Base-by-base conservation (phyloP, 2,329 filamentous ascomycete genomes). In the Talaromyces funiculosus region DNA sequence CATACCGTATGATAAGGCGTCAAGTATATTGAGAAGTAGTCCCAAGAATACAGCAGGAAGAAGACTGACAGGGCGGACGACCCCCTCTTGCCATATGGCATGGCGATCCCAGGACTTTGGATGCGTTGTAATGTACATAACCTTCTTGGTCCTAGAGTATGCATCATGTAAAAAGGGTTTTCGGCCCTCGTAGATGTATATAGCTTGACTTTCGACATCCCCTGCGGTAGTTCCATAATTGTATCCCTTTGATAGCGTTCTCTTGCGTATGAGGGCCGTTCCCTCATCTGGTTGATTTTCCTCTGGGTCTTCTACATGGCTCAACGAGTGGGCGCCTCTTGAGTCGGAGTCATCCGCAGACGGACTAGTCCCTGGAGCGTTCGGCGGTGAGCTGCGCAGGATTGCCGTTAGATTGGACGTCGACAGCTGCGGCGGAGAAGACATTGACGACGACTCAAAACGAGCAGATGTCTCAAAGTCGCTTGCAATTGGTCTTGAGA, bases 1-100 rank as follows among this genome's bases (percentile, higher is more conserved):
- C 89, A 96, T 94, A 67, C 90, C 94, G 70, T 99, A 99, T 2
- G 93, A 97, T 42, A 99, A 78, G 5, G 92, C 94, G 78, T 99
- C 94, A 20, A 99, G 80, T 49, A 99, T 88, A 67, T 99, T 99
- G 18, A 99, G 83, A 1, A 99, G 80, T 26, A 96, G 77, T 0
- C 94, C 94, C 0, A 99, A 84, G 65, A 96, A 83, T 1, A 97
- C 93, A 3, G 93, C 89, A 1, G 94, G 94, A 16, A 97, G 72
- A 65, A 88, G 89, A 53, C 85, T 85, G 18, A 84, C 77, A 0
- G 92, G 90, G 40, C 85, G 81, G 10, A 91, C 73, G 2, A 95
- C 74, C 0, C 81, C 82, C 47, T 83, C 82, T 40, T 84, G 73
- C 81, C 86, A 88, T 6, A 96, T 79, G 0, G 82, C 77, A 65